phyloP scores from a whole-genome alignment of 2,329 filamentous ascomycete genomes.

The Calonectria honghensis region DNA sequence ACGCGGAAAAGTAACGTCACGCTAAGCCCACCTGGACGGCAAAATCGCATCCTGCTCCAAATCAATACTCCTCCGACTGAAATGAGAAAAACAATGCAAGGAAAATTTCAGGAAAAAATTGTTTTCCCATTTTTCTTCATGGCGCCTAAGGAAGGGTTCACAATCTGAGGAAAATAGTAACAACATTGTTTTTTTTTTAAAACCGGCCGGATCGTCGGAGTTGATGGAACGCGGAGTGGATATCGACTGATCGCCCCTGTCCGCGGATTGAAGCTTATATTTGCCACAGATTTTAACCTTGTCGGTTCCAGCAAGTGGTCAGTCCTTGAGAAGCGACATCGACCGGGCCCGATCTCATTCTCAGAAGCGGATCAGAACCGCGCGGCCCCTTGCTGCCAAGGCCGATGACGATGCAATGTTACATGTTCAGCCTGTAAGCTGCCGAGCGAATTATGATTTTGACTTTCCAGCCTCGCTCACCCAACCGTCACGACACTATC shows the following conservation, averaged over 20 bases:
- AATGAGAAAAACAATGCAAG: neutral
- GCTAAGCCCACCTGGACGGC: neutral
- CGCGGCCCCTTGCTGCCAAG: neutral
- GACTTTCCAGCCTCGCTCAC: neutral
- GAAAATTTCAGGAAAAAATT: neutral
- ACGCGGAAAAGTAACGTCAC: slow-evolving; percentile 1
- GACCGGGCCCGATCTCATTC: neutral
- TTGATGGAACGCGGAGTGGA: neutral
- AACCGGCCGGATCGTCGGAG: neutral
- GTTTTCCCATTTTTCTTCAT: neutral
- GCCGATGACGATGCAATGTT: neutral
- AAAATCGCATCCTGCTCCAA: neutral
- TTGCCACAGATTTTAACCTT: neutral
- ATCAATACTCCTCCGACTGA: neutral
- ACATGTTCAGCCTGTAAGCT: neutral
- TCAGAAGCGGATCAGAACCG: neutral
- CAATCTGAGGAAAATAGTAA: neutral
- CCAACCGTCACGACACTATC: neutral
- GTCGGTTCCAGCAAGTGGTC: neutral
- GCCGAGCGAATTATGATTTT: neutral
- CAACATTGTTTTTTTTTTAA: neutral
- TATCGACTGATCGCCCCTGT: neutral
- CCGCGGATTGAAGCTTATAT: neutral
- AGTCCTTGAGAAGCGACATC: neutral
- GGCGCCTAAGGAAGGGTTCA: neutral